A percentile compares a stretch with the other conserved stretches of the same genome.
Conservation (phyloP, 163 green algal genomes). For the Scenedesmus sp. region DNA sequence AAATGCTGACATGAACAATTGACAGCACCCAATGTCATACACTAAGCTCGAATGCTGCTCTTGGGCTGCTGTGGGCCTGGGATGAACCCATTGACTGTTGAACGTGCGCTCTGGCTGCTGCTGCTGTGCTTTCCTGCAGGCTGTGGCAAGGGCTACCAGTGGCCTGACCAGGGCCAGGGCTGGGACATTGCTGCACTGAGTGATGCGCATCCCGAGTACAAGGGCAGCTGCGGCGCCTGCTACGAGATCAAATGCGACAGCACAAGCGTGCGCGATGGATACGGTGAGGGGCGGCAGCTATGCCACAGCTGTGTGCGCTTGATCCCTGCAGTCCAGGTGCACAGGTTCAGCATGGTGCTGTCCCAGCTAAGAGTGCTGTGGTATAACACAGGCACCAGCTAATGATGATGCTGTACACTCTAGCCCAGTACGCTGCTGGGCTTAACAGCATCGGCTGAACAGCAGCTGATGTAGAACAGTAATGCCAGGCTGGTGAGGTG, state of each 20-base stretch:
- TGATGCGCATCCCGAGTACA: slow-evolving; percentile 26
- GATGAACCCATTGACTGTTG: no score
- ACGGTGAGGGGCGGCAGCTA: neutral
- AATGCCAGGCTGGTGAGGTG: neutral
- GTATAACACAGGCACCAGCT: neutral
- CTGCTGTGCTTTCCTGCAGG: neutral
- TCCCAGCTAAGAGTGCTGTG: no score
- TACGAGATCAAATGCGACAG: slow-evolving; percentile 36
- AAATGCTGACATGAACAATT: no score
- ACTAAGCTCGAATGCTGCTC: no score
- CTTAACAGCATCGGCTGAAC: no score
- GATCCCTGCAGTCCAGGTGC: no score
- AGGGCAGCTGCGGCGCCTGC: slow-evolving; percentile 43
- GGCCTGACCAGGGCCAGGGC: slow-evolving; percentile 41
- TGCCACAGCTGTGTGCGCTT: neutral
- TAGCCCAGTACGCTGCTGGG: no score
- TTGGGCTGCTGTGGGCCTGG: no score
- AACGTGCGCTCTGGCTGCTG: neutral
- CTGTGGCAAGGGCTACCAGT: slow-evolving; percentile 24
- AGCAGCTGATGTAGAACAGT: neutral
- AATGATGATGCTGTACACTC: no score
- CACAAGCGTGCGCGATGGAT: slow-evolving; percentile 18
- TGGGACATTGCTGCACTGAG: slow-evolving; percentile 38
- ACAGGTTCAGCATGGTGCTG: no score
- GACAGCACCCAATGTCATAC: no score